phyloP scores from a whole-genome alignment of 345 rosid species.

The Hypericum perforatum region DNA sequence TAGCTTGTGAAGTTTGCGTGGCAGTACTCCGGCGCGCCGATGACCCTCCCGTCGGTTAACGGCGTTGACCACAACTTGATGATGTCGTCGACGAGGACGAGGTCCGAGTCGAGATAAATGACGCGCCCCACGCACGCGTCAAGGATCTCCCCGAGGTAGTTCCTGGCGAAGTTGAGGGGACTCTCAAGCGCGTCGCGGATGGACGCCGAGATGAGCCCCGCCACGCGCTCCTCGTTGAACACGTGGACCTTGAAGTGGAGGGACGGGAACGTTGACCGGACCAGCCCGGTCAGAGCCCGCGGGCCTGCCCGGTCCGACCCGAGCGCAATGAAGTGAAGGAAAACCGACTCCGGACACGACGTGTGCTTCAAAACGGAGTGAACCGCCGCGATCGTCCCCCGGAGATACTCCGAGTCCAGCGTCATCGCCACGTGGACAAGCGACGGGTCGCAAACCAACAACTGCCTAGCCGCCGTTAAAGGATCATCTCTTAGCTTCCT shows the following conservation, averaged over 20 bases:
- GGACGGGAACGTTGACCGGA: slow-evolving; percentile 48
- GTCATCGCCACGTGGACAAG: slow-evolving; percentile 70
- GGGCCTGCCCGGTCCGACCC: slow-evolving; percentile 16
- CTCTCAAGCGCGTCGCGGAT: slow-evolving; percentile 57
- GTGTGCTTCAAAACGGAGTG: slow-evolving; percentile 65
- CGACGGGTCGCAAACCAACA: slow-evolving; percentile 29
- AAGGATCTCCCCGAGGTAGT: slow-evolving; percentile 50
- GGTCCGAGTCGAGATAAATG: slow-evolving; percentile 63
- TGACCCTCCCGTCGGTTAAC: slow-evolving; percentile 29
- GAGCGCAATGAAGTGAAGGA: slow-evolving; percentile 59
- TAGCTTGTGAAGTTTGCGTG: slow-evolving; percentile 48
- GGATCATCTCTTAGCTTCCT: too few species aligned
- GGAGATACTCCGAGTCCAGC: slow-evolving; percentile 54
- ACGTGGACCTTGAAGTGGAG: slow-evolving; percentile 41
- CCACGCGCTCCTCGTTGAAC: slow-evolving; percentile 36
- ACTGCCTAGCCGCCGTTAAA: slow-evolving; percentile 8
- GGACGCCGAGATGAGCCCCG: slow-evolving; percentile 45
- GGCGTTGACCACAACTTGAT: slow-evolving; percentile 39
- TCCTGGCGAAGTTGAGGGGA: slow-evolving; percentile 74
- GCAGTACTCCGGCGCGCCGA: slow-evolving; percentile 74
- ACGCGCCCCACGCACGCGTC: slow-evolving; percentile 40
- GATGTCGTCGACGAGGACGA: slow-evolving; percentile 51
- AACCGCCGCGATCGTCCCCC: slow-evolving; percentile 68
- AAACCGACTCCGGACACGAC: slow-evolving; percentile 64
- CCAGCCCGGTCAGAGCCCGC: slow-evolving; percentile 9